These are phyloP conservation scores for Suillus americanus DNA, from an alignment of 768 basidiomycete species.

Conservation along the genomic window DNA sequence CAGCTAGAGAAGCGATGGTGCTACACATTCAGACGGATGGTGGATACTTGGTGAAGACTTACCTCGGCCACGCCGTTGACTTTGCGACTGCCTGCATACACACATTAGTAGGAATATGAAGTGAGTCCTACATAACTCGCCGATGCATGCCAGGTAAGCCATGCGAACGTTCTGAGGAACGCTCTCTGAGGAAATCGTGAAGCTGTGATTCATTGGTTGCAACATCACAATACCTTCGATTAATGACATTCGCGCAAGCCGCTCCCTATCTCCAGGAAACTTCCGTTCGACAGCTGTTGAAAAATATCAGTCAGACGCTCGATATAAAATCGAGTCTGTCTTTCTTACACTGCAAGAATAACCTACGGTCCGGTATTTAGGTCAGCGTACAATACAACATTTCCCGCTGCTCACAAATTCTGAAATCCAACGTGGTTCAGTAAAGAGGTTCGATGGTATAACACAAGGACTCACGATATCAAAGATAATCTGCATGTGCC, in stretches of 20 bases:
- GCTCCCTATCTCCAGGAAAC: slow-evolving; percentile 85
- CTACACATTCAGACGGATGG: not conserved
- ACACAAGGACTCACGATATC: slow-evolving; percentile 65
- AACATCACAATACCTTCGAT: slow-evolving; percentile 65
- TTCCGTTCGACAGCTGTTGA: slow-evolving; percentile 75
- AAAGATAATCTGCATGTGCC: slow-evolving; percentile 91
- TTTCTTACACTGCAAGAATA: slow-evolving; percentile 67
- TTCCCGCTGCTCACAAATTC: slow-evolving; percentile 29
- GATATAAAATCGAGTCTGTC: not conserved
- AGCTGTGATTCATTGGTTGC: not conserved
- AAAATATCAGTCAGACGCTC: slow-evolving; percentile 13
- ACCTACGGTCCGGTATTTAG: slow-evolving; percentile 31
- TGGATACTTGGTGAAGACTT: not conserved
- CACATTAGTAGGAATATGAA: slow-evolving; percentile 1
- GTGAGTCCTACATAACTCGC: slow-evolving; percentile 21
- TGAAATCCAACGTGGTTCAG: not conserved
- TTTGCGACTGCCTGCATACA: slow-evolving; percentile 60
- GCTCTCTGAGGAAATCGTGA: slow-evolving; percentile 55
- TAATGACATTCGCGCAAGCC: slow-evolving; percentile 82
- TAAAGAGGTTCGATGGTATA: not conserved
- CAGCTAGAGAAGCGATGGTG: slow-evolving; percentile 40
- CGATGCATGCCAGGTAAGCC: slow-evolving; percentile 91
- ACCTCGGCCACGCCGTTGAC: slow-evolving; percentile 97
- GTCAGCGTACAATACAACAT: slow-evolving; percentile 34
- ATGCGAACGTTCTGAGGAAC: slow-evolving; percentile 84